Evolutionary conservation across 2,329 filamentous ascomycete genomes (phyloP), one percentile per base, ranked within the genome.

Genomic region (Orbilia brochopaga): DNA sequence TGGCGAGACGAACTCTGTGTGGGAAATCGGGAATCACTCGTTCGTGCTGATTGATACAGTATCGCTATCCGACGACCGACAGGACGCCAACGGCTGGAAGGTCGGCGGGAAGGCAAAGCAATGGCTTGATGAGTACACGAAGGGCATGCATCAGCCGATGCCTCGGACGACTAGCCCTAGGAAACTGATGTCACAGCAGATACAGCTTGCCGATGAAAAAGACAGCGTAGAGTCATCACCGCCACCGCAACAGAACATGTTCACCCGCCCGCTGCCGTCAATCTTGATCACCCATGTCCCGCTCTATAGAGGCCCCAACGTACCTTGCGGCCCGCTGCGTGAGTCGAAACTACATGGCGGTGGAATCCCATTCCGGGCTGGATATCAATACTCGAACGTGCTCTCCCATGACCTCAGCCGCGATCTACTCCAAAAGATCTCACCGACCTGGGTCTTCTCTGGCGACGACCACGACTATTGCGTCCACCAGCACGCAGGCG

Each of bases 391-490:
- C 78, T 93, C 97, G 79, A 99, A 97, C 76, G 93, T 97, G 1
- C 85, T 99, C 24, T 89, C 85, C 56, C 86, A 88, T 55, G 83
- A 86, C 1, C 87, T 97, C 75, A 94, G 92, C 0, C 83, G 87
- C 51, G 87, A 88, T 57, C 82, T 99, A 40, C 82, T 96, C 46
- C 84, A 88, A 69, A 90, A 88, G 74, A 83, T 96, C 35, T 90
- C 94, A 73, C 86, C 97, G 11, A 84, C 86, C 1, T 89, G 94
- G 74, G 89, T 92, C 48, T 99, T 97, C 78, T 96, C 92, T 0
- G 94, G 94, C 10, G 94, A 99, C 76, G 94, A 99, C 78, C 94
- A 99, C 81, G 94, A 99, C 81, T 97, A 97, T 81, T 99, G 94
- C 80, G 92, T 96, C 77, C 81, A 97, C 5, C 84, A 88, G 0